Percentiles rank a stretch among this genome's conserved stretches.
Evolutionary conservation across 2,329 filamentous ascomycete genomes (phyloP).

Genomic region (Colletotrichum sp.): DNA sequence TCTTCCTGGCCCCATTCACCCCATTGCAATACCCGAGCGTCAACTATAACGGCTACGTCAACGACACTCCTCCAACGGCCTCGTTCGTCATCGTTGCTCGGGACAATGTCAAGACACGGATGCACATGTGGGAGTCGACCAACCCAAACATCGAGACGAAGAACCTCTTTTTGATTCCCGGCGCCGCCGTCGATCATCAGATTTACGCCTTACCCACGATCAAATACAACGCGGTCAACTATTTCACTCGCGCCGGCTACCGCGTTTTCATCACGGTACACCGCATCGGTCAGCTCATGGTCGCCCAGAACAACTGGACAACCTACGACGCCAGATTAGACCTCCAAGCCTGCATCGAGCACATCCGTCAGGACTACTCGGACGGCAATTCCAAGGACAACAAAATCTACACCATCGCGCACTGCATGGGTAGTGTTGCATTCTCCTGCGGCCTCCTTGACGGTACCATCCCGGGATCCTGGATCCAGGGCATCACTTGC

Average conservation of each 20-base stretch:
- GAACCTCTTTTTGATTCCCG: conserved; percentile 66
- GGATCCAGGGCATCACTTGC: conserved; percentile 63
- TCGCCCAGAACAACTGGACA: conserved; percentile 58
- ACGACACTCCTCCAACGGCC: conserved; percentile 50
- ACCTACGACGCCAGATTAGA: conserved; percentile 66
- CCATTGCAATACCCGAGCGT: conserved; percentile 59
- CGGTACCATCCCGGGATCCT: conserved; percentile 60
- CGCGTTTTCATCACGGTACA: conserved; percentile 62
- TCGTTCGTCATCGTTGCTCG: conserved; percentile 52
- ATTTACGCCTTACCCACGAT: conserved; percentile 69
- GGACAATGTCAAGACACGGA: conserved; percentile 56
- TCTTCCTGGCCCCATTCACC: conserved; percentile 60
- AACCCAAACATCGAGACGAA: conserved; percentile 39
- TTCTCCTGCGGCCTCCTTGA: conserved; percentile 64
- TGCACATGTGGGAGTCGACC: conserved; percentile 64
- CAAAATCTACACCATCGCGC: conserved; percentile 61
- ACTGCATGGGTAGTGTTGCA: conserved; percentile 69
- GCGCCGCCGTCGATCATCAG: conserved; percentile 66
- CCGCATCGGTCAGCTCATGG: conserved; percentile 59
- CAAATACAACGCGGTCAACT: conserved; percentile 66
- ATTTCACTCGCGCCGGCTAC: conserved; percentile 65
- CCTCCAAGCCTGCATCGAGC: conserved; percentile 58
- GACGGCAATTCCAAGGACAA: conserved; percentile 27
- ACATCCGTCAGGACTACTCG: conserved; percentile 48
- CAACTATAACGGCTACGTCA: conserved; percentile 55